phyloP scores from a whole-genome alignment of 768 basidiomycete species.

The Kwoniella mangroviensis region DNA sequence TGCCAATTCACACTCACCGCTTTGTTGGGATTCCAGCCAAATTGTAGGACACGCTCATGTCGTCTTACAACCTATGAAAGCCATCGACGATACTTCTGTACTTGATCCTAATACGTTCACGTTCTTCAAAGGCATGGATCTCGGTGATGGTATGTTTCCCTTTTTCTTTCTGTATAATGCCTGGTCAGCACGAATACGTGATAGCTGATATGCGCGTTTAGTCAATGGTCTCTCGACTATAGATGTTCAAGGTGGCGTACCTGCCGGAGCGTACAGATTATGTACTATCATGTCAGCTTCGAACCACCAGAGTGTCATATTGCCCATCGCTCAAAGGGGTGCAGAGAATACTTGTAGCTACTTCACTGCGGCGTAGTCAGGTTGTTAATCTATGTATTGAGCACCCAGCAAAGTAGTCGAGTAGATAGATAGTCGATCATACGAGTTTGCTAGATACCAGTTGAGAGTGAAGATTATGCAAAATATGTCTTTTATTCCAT shows the following conservation, averaged over 20 bases:
- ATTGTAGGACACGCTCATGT: conserved; percentile 66
- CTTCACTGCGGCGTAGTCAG: conserved; percentile 2
- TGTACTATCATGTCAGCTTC: conserved; percentile 43
- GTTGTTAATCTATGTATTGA: too few species aligned
- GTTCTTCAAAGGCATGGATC: conserved; percentile 63
- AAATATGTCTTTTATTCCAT: background rate
- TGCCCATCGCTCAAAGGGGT: conserved; percentile 45
- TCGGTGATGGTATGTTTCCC: conserved; percentile 27
- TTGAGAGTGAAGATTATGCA: background rate
- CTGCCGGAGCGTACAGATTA: conserved; percentile 65
- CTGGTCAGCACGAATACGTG: background rate
- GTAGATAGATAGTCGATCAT: too few species aligned
- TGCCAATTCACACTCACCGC: background rate
- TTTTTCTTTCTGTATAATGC: background rate
- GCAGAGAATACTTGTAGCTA: conserved; percentile 40
- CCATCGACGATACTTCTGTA: conserved; percentile 61
- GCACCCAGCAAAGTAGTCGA: too few species aligned
- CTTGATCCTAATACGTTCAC: conserved; percentile 64
- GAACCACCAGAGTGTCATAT: conserved; percentile 38
- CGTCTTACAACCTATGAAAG: conserved; percentile 63
- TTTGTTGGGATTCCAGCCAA: conserved; percentile 52
- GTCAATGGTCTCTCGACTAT: conserved; percentile 63
- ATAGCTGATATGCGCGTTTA: conserved; percentile 57
- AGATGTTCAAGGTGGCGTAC: conserved; percentile 65
- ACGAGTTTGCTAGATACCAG: too few species aligned